phyloP scores from a whole-genome alignment of 805 yeast species.

The Cyberlindnera nakhonratchasimensis region DNA sequence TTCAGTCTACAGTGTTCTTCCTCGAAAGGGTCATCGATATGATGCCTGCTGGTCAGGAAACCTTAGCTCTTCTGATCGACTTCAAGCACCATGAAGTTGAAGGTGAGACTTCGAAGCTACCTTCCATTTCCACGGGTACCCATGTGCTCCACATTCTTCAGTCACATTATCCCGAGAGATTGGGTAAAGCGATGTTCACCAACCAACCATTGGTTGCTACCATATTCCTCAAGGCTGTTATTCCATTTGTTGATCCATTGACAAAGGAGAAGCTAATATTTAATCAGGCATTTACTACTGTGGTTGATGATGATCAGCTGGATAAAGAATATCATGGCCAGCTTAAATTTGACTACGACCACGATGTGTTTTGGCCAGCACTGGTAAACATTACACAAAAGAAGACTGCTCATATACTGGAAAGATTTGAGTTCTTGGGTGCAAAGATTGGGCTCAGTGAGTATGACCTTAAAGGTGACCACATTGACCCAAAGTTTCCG shows the following conservation, averaged over 20 bases:
- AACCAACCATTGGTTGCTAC: slow-evolving; percentile 92
- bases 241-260: slow-evolving; percentile 92
- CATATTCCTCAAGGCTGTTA: slow-evolving; percentile 83
- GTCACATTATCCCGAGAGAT: slow-evolving; percentile 93
- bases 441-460: slow-evolving; percentile 73
- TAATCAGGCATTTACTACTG: slow-evolving; percentile 79
- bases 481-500: slow-evolving; percentile 7
- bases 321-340: slow-evolving; percentile 81
- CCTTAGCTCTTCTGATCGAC: slow-evolving; percentile 84
- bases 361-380: slow-evolving; percentile 72
- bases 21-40: slow-evolving; percentile 85
- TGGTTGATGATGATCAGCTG: slow-evolving; percentile 75
- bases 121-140: slow-evolving; percentile 79
- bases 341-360: slow-evolving; percentile 78
- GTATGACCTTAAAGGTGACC: slow-evolving; percentile 59
- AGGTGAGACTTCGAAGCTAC: slow-evolving; percentile 56
- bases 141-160: slow-evolving; percentile 90
- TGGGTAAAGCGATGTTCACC: slow-evolving; percentile 86
- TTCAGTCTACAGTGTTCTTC: slow-evolving; percentile 88
- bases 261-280: slow-evolving; percentile 89
- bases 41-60: slow-evolving; percentile 95
- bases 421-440: slow-evolving; percentile 70
- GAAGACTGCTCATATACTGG: slow-evolving; percentile 56
- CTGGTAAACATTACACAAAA: slow-evolving; percentile 55
- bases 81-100: slow-evolving; percentile 64